Conservation (phyloP, 2,329 filamentous ascomycete species). For the Chaetomiaceae sp. region DNA sequence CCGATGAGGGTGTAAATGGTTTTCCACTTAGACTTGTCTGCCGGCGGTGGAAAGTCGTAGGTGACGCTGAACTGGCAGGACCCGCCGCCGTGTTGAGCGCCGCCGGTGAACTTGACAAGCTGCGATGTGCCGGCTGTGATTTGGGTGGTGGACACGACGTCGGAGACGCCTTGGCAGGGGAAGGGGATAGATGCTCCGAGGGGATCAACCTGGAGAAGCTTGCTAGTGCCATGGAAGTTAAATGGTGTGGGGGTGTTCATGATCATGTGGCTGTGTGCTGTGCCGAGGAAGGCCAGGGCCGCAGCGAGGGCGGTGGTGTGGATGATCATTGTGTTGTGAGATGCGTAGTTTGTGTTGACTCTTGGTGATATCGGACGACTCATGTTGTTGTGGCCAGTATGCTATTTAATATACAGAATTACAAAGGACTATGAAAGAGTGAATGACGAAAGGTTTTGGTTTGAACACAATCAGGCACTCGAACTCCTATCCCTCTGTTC, state of each 20-base stretch:
- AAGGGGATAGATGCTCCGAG: slow-evolving; percentile 20
- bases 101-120: slow-evolving; percentile 30
- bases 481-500: no score
- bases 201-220: slow-evolving; percentile 21
- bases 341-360: neutral
- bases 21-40: slow-evolving; percentile 28
- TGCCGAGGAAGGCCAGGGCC: slow-evolving; percentile 11
- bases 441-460: no score
- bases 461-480: no score
- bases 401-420: no score
- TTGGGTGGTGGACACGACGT: slow-evolving; percentile 18
- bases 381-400: no score
- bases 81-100: slow-evolving; percentile 32
- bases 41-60: slow-evolving; percentile 26
- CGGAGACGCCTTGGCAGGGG: slow-evolving; percentile 24
- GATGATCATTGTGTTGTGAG: neutral
- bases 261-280: slow-evolving; percentile 23
- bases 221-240: slow-evolving; percentile 19
- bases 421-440: no score
- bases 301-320: neutral
- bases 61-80: slow-evolving; percentile 32
- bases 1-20: slow-evolving; percentile 33
- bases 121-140: slow-evolving; percentile 20
- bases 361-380: neutral
- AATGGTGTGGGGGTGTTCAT: slow-evolving; percentile 27